Evolutionary conservation across 495 filamentous ascomycete genomes (phyloP), one percentile per base, ranked within the genome.

Genomic region (Penicillium maclennaniae): DNA sequence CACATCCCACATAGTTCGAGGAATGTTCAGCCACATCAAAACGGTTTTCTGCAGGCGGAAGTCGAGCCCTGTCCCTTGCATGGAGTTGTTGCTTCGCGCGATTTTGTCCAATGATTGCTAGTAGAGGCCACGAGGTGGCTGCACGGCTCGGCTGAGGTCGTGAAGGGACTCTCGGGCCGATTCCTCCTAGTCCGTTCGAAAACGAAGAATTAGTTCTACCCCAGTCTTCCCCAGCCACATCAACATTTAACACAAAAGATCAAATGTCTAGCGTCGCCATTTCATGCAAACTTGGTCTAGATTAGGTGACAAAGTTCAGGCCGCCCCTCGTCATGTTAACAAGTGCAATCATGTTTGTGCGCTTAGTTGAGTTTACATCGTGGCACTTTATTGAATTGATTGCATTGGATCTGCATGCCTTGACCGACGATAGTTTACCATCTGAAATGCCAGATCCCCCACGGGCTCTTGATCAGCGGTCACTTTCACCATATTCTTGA

Each of bases 261-360:
- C 6, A 39, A 34, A 28, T 10, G 23, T 12, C 7, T 26, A 37
- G 31, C 39, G 12, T 34, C 40, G 17, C 31, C 47, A 27, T 25
- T 23, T 23, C 15, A 43, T 52, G 44, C 48, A 55, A 42, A 52
- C n/a, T 21, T 4, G 9, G 26, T 21, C 47, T 42, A 55, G 0
- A 27, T 10, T 41, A 17, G 25, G 23, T 23, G 31, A 26, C 38
- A 28, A 23, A 27, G 6, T 26, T 4, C 8, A n/a, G 25, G 34
- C 16, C 6, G 31, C 4, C 44, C 17, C 31, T 16, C 26, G 31
- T 51, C 53, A 48, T 42, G 41, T 21, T 25, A 54, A 43, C n/a
- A 53, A 47, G 61, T 56, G 60, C 37, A 58, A 61, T 54, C 34
- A 55, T 50, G 41, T 34, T 58, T 55, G 17, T 40, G 17, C 52